Evolutionary conservation across 495 filamentous ascomycete genomes (phyloP).

Genomic region (Aspergillus haitiensis): DNA sequence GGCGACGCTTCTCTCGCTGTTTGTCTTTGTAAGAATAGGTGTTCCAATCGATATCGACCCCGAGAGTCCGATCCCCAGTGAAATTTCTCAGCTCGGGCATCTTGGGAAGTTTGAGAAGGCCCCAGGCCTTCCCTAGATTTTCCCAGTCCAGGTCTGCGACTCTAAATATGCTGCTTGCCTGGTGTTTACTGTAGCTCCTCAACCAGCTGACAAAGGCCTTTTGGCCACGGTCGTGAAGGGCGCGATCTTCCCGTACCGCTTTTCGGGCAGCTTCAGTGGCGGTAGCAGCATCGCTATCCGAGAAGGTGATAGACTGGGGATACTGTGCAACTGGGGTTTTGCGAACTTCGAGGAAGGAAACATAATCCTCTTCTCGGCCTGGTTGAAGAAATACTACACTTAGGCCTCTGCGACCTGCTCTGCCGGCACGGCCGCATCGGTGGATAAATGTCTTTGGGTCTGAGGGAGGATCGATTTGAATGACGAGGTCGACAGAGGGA

Average conservation of each 20-base stretch:
- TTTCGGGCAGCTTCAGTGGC: slow-evolving; percentile 59
- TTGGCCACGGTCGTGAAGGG: slow-evolving; percentile 82
- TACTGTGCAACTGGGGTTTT: slow-evolving; percentile 80
- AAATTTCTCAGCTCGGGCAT: slow-evolving; percentile 87
- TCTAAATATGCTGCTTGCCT: slow-evolving; percentile 88
- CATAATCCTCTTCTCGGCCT: slow-evolving; percentile 83
- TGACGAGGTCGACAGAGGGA: slow-evolving; percentile 88
- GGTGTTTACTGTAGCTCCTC: slow-evolving; percentile 85
- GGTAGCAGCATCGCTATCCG: slow-evolving; percentile 55
- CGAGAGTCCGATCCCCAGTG: slow-evolving; percentile 62
- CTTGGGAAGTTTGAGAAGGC: slow-evolving; percentile 78
- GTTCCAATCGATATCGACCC: slow-evolving; percentile 60
- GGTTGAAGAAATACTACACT: slow-evolving; percentile 82
- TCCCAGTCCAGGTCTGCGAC: slow-evolving; percentile 79
- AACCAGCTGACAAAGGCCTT: slow-evolving; percentile 92
- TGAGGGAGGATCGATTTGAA: slow-evolving; percentile 87
- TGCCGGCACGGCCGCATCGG: slow-evolving; percentile 86
- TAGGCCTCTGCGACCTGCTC: slow-evolving; percentile 82
- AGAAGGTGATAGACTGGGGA: slow-evolving; percentile 49
- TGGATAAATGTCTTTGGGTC: slow-evolving; percentile 96
- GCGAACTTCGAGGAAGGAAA: slow-evolving; percentile 81
- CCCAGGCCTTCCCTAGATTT: slow-evolving; percentile 78
- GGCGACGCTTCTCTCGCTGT: slow-evolving; percentile 68
- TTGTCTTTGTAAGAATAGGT: slow-evolving; percentile 75
- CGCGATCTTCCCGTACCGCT: slow-evolving; percentile 68